phyloP scores from a whole-genome alignment of 2,329 filamentous ascomycete species.

The Penicillium sumatraense region DNA sequence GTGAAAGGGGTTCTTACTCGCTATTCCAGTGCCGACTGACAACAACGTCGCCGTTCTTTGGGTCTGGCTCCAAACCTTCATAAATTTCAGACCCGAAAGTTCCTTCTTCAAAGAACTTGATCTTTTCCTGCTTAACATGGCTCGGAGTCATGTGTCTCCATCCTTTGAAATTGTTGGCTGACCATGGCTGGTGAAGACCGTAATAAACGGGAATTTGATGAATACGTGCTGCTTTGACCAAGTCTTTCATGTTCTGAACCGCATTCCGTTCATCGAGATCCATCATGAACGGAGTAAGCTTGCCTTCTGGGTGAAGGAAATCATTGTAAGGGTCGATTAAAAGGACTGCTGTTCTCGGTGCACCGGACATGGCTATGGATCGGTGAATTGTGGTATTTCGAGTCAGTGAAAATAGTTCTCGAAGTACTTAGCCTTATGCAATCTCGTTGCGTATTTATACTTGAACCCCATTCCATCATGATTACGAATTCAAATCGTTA shows the following conservation, averaged over 20 bases:
- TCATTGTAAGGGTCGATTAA: slow-evolving; percentile 31
- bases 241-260: slow-evolving; percentile 23
- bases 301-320: slow-evolving; percentile 28
- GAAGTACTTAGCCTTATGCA: too few species aligned
- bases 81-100: slow-evolving; percentile 38
- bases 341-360: slow-evolving; percentile 22
- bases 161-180: slow-evolving; percentile 26
- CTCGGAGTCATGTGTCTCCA: slow-evolving; percentile 33
- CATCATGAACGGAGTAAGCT: slow-evolving; percentile 17
- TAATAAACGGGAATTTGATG: slow-evolving; percentile 40
- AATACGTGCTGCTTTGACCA: slow-evolving; percentile 28
- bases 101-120: slow-evolving; percentile 29
- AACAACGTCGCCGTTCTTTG: slow-evolving; percentile 34
- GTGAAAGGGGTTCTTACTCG: too few species aligned
- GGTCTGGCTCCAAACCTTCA: slow-evolving; percentile 32
- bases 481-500: too few species aligned
- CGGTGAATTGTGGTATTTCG: too few species aligned
- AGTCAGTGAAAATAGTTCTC: too few species aligned
- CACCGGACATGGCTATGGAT: too few species aligned
- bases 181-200: slow-evolving; percentile 37
- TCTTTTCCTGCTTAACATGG: slow-evolving; percentile 22
- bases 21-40: slow-evolving; percentile 40
- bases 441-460: too few species aligned
- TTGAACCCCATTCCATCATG: too few species aligned
- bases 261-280: slow-evolving; percentile 29